Evolutionary conservation across 2,329 filamentous ascomycete species (phyloP).

Genomic region (Colletotrichum godetiae): DNA sequence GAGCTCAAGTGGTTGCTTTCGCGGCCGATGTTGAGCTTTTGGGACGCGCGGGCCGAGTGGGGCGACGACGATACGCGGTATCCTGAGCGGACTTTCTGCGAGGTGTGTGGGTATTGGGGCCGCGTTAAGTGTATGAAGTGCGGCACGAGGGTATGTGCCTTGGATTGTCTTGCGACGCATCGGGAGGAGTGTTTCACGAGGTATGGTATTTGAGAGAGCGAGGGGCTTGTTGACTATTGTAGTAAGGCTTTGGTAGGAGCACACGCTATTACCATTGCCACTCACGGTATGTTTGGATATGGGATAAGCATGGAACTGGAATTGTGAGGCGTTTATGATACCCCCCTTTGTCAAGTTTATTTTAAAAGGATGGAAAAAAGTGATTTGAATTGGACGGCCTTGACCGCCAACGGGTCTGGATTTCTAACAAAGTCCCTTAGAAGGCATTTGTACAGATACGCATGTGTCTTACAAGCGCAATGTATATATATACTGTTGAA

Average conservation of each 20-base stretch:
- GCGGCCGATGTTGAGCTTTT: constrained; percentile 74
- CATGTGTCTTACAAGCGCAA: neutral
- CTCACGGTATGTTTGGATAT: neutral
- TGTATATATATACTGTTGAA: neutral
- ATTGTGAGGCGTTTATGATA: constrained; percentile 21
- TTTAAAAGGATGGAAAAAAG: neutral
- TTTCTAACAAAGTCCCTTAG: neutral
- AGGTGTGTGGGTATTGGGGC: constrained; percentile 86
- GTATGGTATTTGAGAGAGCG: constrained; percentile 59
- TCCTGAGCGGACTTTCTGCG: constrained; percentile 76
- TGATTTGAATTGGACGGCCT: neutral
- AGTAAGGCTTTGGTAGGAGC: too few species aligned
- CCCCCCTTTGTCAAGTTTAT: constrained; percentile 1
- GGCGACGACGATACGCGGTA: constrained; percentile 56
- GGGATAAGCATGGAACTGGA: neutral
- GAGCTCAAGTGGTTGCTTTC: constrained; percentile 74
- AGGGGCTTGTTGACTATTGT: too few species aligned
- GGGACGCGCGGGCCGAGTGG: constrained; percentile 67
- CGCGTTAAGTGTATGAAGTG: constrained; percentile 81
- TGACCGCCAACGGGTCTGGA: neutral
- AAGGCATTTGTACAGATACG: neutral
- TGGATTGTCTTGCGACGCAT: constrained; percentile 80
- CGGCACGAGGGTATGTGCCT: constrained; percentile 80
- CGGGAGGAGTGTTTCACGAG: constrained; percentile 77
- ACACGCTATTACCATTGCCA: neutral